Conservation (phyloP, 2,329 filamentous ascomycete genomes). For the Cladosporium austrohemisphaericum region DNA sequence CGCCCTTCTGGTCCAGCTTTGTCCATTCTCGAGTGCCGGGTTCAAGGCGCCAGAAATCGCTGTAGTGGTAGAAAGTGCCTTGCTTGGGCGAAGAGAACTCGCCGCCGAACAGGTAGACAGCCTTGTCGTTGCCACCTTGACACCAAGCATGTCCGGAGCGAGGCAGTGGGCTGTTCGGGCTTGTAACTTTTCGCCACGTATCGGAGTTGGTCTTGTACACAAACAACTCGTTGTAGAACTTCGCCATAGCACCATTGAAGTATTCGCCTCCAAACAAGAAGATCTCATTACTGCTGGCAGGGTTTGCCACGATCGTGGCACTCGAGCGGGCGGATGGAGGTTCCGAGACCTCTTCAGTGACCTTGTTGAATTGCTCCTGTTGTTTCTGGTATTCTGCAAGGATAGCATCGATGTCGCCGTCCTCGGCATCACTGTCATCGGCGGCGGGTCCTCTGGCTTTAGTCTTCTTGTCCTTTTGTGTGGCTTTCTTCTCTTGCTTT, state of each 20-base stretch:
- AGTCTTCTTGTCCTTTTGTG: constrained; percentile 78
- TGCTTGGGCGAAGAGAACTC: constrained; percentile 97
- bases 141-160: constrained; percentile 94
- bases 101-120: constrained; percentile 89
- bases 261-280: constrained; percentile 94
- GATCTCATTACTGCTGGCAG: constrained; percentile 79
- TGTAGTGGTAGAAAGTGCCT: constrained; percentile 98
- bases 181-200: constrained; percentile 87
- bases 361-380: constrained; percentile 90
- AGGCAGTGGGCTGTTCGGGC: constrained; percentile 85
- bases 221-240: constrained; percentile 64
- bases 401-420: constrained; percentile 88
- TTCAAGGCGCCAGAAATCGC: constrained; percentile 94
- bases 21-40: constrained; percentile 84
- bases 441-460: constrained; percentile 68
- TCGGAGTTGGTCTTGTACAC: constrained; percentile 75
- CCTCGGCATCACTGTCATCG: constrained; percentile 83
- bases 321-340: constrained; percentile 78
- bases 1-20: constrained; percentile 76
- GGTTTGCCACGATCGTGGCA: constrained; percentile 77
- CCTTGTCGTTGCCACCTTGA: constrained; percentile 76
- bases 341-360: constrained; percentile 72
- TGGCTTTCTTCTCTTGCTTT: constrained; percentile 54
- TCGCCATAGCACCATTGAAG: constrained; percentile 83
- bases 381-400: constrained; percentile 86